phyloP scores from a whole-genome alignment of 2,329 filamentous ascomycete species.

The Penicillium griseofulvum region DNA sequence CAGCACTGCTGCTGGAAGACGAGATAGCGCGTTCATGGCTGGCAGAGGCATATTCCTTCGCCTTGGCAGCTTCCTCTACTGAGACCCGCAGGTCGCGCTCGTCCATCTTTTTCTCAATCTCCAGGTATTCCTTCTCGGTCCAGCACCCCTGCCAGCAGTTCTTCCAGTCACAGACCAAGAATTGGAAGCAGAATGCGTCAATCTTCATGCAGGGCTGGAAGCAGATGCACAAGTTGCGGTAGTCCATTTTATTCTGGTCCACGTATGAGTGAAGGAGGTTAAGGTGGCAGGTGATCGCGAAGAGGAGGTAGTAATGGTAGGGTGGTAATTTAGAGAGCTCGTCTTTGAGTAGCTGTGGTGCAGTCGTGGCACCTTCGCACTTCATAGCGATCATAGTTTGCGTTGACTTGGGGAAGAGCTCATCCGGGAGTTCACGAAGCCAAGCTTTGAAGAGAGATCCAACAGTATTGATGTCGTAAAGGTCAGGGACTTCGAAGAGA shows the following conservation, averaged over 20 bases:
- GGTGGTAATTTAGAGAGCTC: slow-evolving; percentile 91
- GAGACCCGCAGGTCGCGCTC: slow-evolving; percentile 30
- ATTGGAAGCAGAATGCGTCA: slow-evolving; percentile 91
- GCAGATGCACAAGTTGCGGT: slow-evolving; percentile 91
- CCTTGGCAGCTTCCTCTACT: slow-evolving; percentile 23
- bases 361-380: slow-evolving; percentile 73
- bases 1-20: slow-evolving; percentile 62
- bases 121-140: slow-evolving; percentile 77
- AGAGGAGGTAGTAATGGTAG: slow-evolving; percentile 96
- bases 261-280: slow-evolving; percentile 87
- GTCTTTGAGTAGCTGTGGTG: slow-evolving; percentile 82
- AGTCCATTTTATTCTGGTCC: slow-evolving; percentile 98
- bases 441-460: slow-evolving; percentile 95
- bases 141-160: slow-evolving; percentile 96
- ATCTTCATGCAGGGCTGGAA: slow-evolving; percentile 98
- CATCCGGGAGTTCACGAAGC: slow-evolving; percentile 90
- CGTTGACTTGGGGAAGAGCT: slow-evolving; percentile 80
- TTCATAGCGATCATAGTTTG: slow-evolving; percentile 79
- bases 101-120: slow-evolving; percentile 49
- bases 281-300: slow-evolving; percentile 94
- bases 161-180: slow-evolving; percentile 91
- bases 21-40: slow-evolving; percentile 59
- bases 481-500: slow-evolving; percentile 78
- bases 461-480: slow-evolving; percentile 96
- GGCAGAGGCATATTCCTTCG: slow-evolving; percentile 21